Conservation (phyloP, 2,329 filamentous ascomycete genomes). For the Colletotrichum melonis region DNA sequence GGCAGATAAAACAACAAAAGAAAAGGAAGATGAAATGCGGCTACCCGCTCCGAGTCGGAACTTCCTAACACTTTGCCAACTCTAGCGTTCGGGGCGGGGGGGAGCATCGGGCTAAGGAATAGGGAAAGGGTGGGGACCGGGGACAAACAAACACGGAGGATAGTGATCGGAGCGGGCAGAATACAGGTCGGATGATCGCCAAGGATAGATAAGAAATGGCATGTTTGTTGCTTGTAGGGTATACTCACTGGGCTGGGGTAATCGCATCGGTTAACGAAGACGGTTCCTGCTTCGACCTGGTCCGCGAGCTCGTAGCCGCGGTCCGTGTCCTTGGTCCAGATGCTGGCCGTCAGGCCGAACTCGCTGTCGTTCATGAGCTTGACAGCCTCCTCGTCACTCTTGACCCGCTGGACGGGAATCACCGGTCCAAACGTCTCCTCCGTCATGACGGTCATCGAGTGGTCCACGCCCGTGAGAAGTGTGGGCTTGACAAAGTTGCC, state of each 20-base stretch:
- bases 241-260: conserved; percentile 88
- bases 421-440: conserved; percentile 97
- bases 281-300: conserved; percentile 89
- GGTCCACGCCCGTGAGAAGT: conserved; percentile 81
- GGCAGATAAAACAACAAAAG: not conserved
- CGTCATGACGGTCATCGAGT: conserved; percentile 88
- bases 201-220: not conserved
- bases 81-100: not conserved
- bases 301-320: conserved; percentile 82
- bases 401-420: conserved; percentile 90
- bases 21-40: not conserved
- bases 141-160: conserved; percentile 14
- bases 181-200: conserved; percentile 3
- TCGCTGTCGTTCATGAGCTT: conserved; percentile 93
- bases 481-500: conserved; percentile 93
- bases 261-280: conserved; percentile 95
- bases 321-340: conserved; percentile 91
- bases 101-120: not conserved
- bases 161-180: not conserved
- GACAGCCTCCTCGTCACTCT: conserved; percentile 83
- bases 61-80: not conserved
- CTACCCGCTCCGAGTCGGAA: not conserved
- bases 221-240: not conserved
- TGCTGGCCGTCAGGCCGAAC: conserved; percentile 94
- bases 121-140: conserved; percentile 2